A percentile compares a stretch with the other conserved stretches of the same genome.
phyloP scores from a whole-genome alignment of 164 flowering plant genomes.

The Litsea cubeba region DNA sequence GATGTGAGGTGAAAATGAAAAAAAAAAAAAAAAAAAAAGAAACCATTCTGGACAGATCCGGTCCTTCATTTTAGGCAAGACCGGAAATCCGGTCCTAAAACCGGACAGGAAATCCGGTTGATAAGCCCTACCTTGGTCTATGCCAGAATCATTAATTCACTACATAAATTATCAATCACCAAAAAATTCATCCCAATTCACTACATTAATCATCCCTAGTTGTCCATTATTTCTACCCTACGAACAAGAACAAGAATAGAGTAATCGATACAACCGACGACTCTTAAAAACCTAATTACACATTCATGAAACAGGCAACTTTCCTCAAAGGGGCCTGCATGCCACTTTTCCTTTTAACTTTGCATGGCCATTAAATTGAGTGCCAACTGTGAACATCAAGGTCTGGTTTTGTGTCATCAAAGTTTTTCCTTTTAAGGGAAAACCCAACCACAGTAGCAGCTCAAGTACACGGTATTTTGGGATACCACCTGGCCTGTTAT shows the following conservation, averaged over 20 bases:
- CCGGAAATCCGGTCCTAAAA: no score
- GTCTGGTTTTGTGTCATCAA: neutral
- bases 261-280: neutral
- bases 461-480: neutral
- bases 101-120: no score
- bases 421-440: neutral
- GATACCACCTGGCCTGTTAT: neutral
- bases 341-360: neutral
- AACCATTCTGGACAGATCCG: no score
- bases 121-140: no score
- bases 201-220: neutral
- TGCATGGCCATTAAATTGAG: neutral
- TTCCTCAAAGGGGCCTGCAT: neutral
- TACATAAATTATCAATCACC: no score
- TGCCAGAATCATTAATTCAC: no score
- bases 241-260: neutral
- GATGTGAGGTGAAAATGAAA: no score
- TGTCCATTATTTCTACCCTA: neutral
- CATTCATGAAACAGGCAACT: conserved; percentile 4
- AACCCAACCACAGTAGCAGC: neutral
- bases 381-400: neutral
- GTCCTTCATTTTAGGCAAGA: no score
- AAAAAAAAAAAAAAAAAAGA: no score
- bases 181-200: neutral
- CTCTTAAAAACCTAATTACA: neutral